Percentiles rank a stretch among this genome's conserved stretches.
These are phyloP conservation scores for Naganishia onofrii DNA, from an alignment of 768 basidiomycete species.

Conservation along the genomic window DNA sequence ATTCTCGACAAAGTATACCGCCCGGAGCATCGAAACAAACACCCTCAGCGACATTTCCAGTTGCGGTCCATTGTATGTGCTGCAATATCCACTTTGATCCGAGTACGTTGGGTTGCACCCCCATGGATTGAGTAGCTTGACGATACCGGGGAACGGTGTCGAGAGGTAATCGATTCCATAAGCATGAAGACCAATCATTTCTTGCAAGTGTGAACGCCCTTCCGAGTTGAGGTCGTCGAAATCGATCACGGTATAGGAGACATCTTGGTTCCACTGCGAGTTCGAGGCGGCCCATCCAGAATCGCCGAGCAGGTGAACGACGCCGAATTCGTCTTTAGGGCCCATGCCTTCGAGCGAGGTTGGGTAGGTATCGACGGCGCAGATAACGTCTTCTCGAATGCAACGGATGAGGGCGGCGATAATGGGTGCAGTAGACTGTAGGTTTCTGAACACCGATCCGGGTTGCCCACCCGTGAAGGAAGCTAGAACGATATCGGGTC, in stretches of 20 bases:
- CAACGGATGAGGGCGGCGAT: not conserved
- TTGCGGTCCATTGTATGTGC: not conserved
- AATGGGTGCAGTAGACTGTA: not conserved
- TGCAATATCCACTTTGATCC: conserved; percentile 1
- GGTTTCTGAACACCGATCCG: not conserved
- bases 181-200: conserved; percentile 13
- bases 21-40: conserved; percentile 1
- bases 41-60: conserved; percentile 16
- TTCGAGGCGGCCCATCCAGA: conserved; percentile 11
- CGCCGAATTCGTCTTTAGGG: conserved; percentile 13
- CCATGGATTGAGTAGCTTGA: conserved; percentile 18
- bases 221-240: conserved; percentile 18
- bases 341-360: conserved; percentile 13
- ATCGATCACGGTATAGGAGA: conserved; percentile 14
- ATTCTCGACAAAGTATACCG: conserved; percentile 10
- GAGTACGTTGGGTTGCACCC: conserved; percentile 3
- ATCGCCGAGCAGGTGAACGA: conserved; percentile 17
- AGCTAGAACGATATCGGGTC: not conserved
- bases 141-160: conserved; percentile 3
- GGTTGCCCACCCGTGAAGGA: conserved; percentile 8
- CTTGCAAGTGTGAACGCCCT: not conserved
- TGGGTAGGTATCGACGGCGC: conserved; percentile 14
- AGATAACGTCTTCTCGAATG: conserved; percentile 13
- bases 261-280: not conserved
- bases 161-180: conserved; percentile 12